phyloP scores from a whole-genome alignment of 495 filamentous ascomycete genomes.

The Penicillium coffeae region DNA sequence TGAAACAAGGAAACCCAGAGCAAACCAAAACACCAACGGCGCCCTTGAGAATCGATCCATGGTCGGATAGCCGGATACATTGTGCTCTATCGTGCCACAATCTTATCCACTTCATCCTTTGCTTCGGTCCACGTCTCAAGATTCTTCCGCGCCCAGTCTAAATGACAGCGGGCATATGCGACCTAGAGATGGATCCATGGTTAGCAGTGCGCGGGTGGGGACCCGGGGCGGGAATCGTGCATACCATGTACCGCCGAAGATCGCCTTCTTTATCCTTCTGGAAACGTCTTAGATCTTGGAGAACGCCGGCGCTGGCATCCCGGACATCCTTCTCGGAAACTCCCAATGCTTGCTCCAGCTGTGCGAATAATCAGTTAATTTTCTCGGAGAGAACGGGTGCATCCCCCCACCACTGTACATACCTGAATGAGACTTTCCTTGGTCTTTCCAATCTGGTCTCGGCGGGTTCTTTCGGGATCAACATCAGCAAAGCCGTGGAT shows the following conservation, averaged over 20 bases:
- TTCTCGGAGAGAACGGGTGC: not conserved
- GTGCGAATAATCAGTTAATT: constrained; percentile 14
- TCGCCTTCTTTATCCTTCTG: constrained; percentile 93
- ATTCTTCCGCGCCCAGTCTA: constrained; percentile 98
- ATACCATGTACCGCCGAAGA: constrained; percentile 90
- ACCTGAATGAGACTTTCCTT: constrained; percentile 66
- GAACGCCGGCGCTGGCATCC: constrained; percentile 78
- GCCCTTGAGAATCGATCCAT: not conserved
- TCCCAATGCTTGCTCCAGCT: constrained; percentile 85
- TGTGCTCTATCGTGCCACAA: constrained; percentile 51
- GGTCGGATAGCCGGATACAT: too few species aligned
- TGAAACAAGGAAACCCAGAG: not conserved
- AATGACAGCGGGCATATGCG: constrained; percentile 87
- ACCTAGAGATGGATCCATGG: constrained; percentile 53
- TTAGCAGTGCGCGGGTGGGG: constrained; percentile 2
- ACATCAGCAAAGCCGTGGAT: constrained; percentile 94
- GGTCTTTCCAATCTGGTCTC: constrained; percentile 94
- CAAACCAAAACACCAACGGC: not conserved
- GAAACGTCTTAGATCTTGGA: constrained; percentile 87
- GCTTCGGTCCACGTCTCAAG: constrained; percentile 96
- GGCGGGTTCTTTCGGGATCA: constrained; percentile 85
- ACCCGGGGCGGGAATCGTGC: constrained; percentile 21
- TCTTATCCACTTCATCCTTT: constrained; percentile 87
- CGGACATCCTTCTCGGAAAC: constrained; percentile 87
- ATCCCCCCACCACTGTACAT: constrained; percentile 13